Conservation (phyloP, 306 rosid genomes). For the Clitoria ternatea region DNA sequence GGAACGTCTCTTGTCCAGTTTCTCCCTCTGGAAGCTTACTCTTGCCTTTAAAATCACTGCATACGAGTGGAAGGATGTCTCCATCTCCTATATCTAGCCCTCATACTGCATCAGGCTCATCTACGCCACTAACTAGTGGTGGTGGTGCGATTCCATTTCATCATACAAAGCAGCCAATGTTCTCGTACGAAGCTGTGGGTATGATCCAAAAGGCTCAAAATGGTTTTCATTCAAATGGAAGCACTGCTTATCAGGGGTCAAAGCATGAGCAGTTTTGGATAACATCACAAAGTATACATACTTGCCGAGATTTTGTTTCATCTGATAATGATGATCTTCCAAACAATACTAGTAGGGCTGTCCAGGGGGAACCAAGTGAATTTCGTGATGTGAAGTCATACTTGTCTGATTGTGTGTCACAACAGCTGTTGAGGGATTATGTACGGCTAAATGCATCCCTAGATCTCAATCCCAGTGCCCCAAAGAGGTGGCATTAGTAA, state of each 20-base stretch:
- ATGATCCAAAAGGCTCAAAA: conserved; percentile 36
- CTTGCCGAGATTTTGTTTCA: conserved; percentile 32
- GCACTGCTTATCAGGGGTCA: conserved; percentile 35
- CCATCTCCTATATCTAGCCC: conserved; percentile 76
- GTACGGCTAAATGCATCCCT: conserved; percentile 36
- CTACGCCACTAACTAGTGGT: conserved; percentile 62
- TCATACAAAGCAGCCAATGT: conserved; percentile 42
- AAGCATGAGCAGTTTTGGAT: conserved; percentile 42
- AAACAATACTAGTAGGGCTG: conserved; percentile 38
- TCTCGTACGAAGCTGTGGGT: conserved; percentile 42
- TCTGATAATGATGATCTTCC: conserved; percentile 37
- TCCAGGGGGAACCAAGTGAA: conserved; percentile 32
- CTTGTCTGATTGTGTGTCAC: conserved; percentile 55
- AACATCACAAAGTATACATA: conserved; percentile 38
- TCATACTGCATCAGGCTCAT: conserved; percentile 59
- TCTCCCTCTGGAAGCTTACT: conserved; percentile 62
- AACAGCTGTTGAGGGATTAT: conserved; percentile 54
- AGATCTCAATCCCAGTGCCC: conserved; percentile 25
- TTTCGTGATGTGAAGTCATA: conserved; percentile 36
- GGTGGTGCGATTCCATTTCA: conserved; percentile 55
- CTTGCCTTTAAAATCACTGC: conserved; percentile 54
- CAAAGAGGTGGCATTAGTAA: conserved; percentile 29
- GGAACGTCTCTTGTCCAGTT: conserved; percentile 71
- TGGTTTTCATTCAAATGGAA: conserved; percentile 33
- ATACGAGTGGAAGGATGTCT: conserved; percentile 59